phyloP scores from a whole-genome alignment of 176 grass and related monocot species.

The Phragmites australis region DNA sequence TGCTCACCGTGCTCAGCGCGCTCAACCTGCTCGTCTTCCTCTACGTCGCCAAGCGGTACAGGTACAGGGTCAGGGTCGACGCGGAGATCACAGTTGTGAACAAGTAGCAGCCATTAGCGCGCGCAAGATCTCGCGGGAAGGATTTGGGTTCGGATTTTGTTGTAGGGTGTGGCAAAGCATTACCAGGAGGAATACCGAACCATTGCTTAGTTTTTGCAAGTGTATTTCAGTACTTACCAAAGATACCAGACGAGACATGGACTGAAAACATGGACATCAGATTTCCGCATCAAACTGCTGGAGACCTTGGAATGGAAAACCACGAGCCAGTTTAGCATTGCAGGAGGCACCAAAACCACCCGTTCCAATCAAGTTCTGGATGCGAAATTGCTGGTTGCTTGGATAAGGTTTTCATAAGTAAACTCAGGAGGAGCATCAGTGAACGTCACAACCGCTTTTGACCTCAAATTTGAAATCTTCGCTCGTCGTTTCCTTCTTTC shows the following conservation, averaged over 20 bases:
- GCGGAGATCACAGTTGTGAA: background rate
- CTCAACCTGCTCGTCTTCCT: conserved; percentile 73
- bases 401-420: conserved; percentile 59
- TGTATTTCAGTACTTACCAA: no score
- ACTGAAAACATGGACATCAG: no score
- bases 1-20: conserved; percentile 65
- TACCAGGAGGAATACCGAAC: conserved; percentile 11
- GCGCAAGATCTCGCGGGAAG: background rate
- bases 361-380: conserved; percentile 68
- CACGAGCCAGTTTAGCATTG: conserved; percentile 61
- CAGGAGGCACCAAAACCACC: conserved; percentile 72
- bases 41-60: conserved; percentile 66
- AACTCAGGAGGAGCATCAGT: conserved; percentile 51
- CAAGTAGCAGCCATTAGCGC: background rate
- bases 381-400: conserved; percentile 64
- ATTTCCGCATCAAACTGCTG: conserved; percentile 76
- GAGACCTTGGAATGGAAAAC: conserved; percentile 70
- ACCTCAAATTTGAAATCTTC: conserved; percentile 41
- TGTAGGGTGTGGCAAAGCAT: background rate
- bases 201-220: conserved; percentile 55
- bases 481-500: conserved; percentile 53
- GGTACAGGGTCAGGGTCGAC: conserved; percentile 51
- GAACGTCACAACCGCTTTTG: conserved; percentile 56
- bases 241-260: no score
- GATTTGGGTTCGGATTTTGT: background rate